Evolutionary conservation across 768 basidiomycete genomes (phyloP).

Genomic region (Suillus fuscotomentosus): DNA sequence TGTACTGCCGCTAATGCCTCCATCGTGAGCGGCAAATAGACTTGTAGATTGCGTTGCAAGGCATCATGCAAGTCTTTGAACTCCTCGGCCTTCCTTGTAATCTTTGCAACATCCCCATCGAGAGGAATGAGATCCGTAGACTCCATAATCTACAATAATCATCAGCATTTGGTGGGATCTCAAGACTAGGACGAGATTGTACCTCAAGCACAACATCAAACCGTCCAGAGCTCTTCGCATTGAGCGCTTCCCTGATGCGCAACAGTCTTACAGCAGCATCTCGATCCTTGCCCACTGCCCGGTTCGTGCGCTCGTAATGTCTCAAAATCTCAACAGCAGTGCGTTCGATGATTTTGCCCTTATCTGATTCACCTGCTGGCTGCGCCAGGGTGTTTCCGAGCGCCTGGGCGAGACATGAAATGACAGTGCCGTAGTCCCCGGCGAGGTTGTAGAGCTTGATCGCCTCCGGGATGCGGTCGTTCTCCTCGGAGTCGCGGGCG

Average conservation of each 20-base stretch:
- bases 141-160: constrained; percentile 68
- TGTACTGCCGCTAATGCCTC: constrained; percentile 84
- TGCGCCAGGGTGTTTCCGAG: constrained; percentile 81
- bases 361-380: constrained; percentile 52
- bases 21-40: constrained; percentile 89
- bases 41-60: constrained; percentile 85
- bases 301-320: constrained; percentile 76
- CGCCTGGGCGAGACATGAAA: constrained; percentile 82
- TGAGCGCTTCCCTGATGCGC: constrained; percentile 77
- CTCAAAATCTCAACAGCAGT: constrained; percentile 78
- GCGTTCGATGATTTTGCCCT: constrained; percentile 64
- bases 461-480: constrained; percentile 83
- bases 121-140: constrained; percentile 85
- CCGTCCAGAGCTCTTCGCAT: constrained; percentile 67
- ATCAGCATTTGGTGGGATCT: not conserved
- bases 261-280: constrained; percentile 76
- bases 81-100: constrained; percentile 83
- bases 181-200: constrained; percentile 19
- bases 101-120: constrained; percentile 79
- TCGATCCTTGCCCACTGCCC: constrained; percentile 67
- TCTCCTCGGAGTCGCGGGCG: constrained; percentile 78
- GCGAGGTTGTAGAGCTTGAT: constrained; percentile 97
- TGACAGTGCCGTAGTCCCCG: constrained; percentile 84
- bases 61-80: constrained; percentile 87
- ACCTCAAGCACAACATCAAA: constrained; percentile 84